Evolutionary conservation across 1,284 basidiomycete species (phyloP).

Genomic region (Pterula multifida): DNA sequence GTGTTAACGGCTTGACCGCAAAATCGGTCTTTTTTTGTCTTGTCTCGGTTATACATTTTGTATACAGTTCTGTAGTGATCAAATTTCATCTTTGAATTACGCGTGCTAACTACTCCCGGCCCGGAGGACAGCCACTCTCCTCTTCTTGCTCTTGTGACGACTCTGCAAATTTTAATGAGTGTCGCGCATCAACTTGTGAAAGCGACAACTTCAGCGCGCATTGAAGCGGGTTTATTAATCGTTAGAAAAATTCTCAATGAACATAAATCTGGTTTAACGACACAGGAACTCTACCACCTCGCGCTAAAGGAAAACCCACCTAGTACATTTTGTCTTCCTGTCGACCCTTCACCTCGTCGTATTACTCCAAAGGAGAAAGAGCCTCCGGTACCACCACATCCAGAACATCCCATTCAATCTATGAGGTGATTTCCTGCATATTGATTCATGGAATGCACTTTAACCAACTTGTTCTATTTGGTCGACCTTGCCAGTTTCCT

Average conservation of each 20-base stretch:
- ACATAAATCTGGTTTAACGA: conserved; percentile 22
- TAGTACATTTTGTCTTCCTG: conserved; percentile 11
- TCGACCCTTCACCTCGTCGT: conserved; percentile 1
- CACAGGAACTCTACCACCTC: conserved; percentile 30
- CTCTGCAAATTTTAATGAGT: too few relatives aligned
- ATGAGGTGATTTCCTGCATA: conserved; percentile 25
- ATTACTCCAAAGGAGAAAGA: conserved; percentile 9
- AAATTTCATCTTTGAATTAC: too few relatives aligned
- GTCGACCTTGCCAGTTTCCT: conserved; percentile 34
- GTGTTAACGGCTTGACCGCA: background rate
- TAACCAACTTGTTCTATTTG: background rate
- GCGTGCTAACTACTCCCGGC: too few relatives aligned
- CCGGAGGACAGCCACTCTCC: too few relatives aligned
- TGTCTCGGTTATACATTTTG: background rate
- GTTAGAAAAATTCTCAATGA: background rate
- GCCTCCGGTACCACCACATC: conserved; percentile 21
- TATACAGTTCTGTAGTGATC: too few relatives aligned
- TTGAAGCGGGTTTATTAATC: background rate
- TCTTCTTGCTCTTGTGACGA: too few relatives aligned
- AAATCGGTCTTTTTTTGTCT: background rate
- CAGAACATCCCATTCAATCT: conserved; percentile 38
- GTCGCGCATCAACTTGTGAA: background rate
- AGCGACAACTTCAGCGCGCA: background rate
- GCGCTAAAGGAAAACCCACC: conserved; percentile 22
- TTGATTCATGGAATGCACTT: background rate